phyloP scores from a whole-genome alignment of 1,284 basidiomycete genomes.

The Tausonia pullulans region DNA sequence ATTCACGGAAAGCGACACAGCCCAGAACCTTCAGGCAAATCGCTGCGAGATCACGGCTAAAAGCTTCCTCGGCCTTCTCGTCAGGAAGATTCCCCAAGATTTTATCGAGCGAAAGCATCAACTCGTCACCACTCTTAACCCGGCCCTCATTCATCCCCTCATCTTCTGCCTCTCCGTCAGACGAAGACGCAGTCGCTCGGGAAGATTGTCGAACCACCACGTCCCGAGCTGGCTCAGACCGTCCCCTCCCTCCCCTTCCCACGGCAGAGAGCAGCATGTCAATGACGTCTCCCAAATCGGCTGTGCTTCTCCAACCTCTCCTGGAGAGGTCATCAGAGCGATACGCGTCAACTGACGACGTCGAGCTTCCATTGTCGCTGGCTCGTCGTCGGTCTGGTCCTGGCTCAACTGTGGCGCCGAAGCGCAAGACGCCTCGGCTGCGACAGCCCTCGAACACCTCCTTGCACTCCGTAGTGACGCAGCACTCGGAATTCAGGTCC shows the following conservation, averaged over 20 bases:
- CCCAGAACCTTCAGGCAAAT: too few species aligned
- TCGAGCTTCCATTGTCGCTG: too few species aligned
- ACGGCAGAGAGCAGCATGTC: neutral
- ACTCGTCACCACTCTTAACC: neutral
- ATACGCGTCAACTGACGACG: too few species aligned
- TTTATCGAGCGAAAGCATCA: neutral
- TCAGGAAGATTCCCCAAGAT: too few species aligned
- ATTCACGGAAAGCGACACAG: too few species aligned
- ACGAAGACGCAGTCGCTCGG: neutral
- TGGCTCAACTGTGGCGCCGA: neutral
- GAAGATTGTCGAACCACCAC: too few species aligned
- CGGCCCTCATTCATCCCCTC: neutral
- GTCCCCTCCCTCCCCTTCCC: neutral
- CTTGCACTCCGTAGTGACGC: constrained; percentile 1
- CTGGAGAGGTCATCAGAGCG: too few species aligned
- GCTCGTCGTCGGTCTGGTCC: too few species aligned
- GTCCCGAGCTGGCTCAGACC: neutral
- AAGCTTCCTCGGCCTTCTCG: too few species aligned
- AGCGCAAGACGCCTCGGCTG: constrained; percentile 3
- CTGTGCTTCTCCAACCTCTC: neutral
- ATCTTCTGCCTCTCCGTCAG: neutral
- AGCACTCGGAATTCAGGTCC: constrained; percentile 9
- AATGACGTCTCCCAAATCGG: too few species aligned
- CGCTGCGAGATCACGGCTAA: too few species aligned
- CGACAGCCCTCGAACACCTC: constrained; percentile 1